Evolutionary conservation across 2,329 filamentous ascomycete species (phyloP), one percentile per base, ranked within the genome.

Genomic region (Calonectria pseudoturangicola): DNA sequence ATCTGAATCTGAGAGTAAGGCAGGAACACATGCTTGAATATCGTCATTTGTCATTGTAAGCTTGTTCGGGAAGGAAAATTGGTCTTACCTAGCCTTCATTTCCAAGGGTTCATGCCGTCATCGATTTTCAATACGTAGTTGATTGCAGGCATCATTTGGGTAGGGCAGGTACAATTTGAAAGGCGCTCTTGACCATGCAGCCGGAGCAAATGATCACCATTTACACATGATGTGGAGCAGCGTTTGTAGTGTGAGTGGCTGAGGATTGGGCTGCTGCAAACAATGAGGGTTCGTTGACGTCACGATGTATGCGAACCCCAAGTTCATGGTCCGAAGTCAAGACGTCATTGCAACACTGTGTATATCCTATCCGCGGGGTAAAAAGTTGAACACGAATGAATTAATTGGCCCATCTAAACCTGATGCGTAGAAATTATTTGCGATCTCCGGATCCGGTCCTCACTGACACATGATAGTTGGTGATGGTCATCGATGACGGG

Each of bases 281-380:
- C 39, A 63, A 63, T 63, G 58, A 45, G 58, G 18, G 58, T 63
- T 63, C 58, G 58, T 63, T 63, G 58, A 63, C 58, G 58, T 63
- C 58, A 63, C 36, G 58, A 47, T 21, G 13, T 16, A 4, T 13
- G 33, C 6, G 54, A 48, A 18, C 54, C 21, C n/a, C 54, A 39
- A 41, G 13, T 41, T 16, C 36, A 58, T 13, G 21, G 21, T 13
- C 18, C 54, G 21, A 27, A 39, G 54, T 41, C 54, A 58, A 58
- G 39, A 18, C 58, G 58, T 63, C 58, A 63, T 63, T n/a, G 27
- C 8, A 45, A 18, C 39, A 63, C 33, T n/a, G 21, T n/a, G 16
- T 7, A 4, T 16, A 33, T 27, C 16, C n/a, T 36, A 5, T 33
- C 30, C 30, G 54, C 33, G 54, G 54, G 54, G 33, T 27, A 13